A percentile compares a stretch with the other conserved stretches of the same genome.
Evolutionary conservation across 768 basidiomycete genomes (phyloP).

Genomic region (Tulasnella sp.): DNA sequence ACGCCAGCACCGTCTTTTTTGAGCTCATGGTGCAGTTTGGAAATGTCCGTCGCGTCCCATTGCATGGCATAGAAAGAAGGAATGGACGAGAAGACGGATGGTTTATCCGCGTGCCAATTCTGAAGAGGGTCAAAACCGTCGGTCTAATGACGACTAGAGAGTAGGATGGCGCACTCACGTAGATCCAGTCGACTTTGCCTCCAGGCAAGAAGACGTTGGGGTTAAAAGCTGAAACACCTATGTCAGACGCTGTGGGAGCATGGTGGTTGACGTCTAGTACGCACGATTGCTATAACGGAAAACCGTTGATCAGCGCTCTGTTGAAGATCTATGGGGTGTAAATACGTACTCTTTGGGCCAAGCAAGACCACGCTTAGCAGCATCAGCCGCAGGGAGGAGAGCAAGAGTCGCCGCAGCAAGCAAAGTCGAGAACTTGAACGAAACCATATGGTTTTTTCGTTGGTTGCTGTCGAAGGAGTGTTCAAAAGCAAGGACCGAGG

Average conservation of each 20-base stretch:
- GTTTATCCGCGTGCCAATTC: conserved; percentile 11
- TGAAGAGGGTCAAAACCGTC: not conserved
- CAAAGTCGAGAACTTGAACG: not conserved
- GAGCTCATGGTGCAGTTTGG: not conserved
- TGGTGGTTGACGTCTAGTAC: not conserved
- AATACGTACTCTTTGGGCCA: conserved; percentile 19
- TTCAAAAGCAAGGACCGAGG: not conserved
- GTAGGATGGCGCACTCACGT: not conserved
- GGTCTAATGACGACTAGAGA: too few species aligned
- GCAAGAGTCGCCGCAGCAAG: not conserved
- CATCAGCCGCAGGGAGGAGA: not conserved
- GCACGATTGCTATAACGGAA: conserved; percentile 16
- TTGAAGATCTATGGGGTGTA: too few species aligned
- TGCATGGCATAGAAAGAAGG: conserved; percentile 8
- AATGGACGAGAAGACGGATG: not conserved
- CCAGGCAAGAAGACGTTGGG: conserved; percentile 9
- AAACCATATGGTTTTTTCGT: too few species aligned
- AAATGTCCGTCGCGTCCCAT: conserved; percentile 6
- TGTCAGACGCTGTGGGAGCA: not conserved
- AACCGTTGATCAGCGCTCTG: not conserved
- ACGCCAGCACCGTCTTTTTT: not conserved
- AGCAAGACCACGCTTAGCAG: conserved; percentile 16
- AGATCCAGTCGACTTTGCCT: conserved; percentile 16
- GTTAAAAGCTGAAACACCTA: not conserved
- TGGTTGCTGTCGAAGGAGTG: not conserved